phyloP scores from a whole-genome alignment of 306 rosid species.

The Elaeagnus macrophylla region DNA sequence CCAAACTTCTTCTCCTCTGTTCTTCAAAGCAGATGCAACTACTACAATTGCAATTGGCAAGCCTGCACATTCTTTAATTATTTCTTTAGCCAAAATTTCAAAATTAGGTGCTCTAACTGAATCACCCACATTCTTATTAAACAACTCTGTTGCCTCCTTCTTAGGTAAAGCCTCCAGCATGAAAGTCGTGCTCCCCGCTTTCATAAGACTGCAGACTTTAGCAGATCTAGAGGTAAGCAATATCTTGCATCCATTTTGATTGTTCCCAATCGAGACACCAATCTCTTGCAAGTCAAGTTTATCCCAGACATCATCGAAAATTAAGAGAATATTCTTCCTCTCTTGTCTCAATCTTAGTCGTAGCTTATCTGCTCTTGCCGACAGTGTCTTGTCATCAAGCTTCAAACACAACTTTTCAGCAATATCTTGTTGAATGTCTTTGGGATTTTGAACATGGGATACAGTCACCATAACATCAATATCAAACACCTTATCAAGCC shows the following conservation, averaged over 20 bases:
- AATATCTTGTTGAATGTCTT: neutral
- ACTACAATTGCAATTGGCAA: constrained; percentile 29
- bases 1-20: constrained; percentile 6
- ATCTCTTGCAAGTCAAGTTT: neutral
- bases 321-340: neutral
- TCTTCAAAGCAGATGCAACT: constrained; percentile 9
- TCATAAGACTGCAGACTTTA: neutral
- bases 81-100: neutral
- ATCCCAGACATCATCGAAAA: neutral
- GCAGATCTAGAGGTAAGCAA: neutral
- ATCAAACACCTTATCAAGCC: neutral
- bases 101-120: neutral
- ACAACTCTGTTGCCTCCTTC: neutral
- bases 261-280: neutral
- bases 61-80: constrained; percentile 24
- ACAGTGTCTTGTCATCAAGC: neutral
- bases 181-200: neutral
- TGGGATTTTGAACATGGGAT: neutral
- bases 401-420: neutral
- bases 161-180: too few relatives aligned
- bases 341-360: neutral
- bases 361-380: neutral
- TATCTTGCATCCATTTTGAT: neutral
- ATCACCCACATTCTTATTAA: neutral
- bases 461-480: neutral